These are phyloP conservation scores for Tylopilus felleus DNA, from an alignment of 768 basidiomycete genomes.

Conservation along the genomic window DNA sequence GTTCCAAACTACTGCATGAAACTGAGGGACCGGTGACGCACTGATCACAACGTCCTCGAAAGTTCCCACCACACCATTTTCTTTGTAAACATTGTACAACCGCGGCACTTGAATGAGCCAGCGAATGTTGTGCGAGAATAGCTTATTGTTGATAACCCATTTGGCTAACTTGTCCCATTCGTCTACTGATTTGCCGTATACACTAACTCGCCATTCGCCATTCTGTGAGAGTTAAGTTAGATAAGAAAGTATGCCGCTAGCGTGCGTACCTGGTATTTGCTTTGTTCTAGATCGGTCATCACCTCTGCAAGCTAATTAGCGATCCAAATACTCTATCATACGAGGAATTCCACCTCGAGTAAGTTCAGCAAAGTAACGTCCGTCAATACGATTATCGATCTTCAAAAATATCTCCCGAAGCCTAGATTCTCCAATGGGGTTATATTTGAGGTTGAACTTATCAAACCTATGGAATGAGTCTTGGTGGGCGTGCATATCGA, in stretches of 20 bases:
- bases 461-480: constrained; percentile 99
- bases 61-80: constrained; percentile 73
- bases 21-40: constrained; percentile 39
- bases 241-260: background rate
- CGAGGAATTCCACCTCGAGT: constrained; percentile 63
- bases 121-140: constrained; percentile 94
- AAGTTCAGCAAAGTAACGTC: constrained; percentile 90
- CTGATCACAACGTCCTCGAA: constrained; percentile 92
- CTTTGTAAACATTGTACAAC: constrained; percentile 93
- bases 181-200: constrained; percentile 76
- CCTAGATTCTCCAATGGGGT: constrained; percentile 93
- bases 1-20: background rate
- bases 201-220: constrained; percentile 95
- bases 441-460: constrained; percentile 97
- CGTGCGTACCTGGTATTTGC: constrained; percentile 85
- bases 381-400: constrained; percentile 92
- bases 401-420: constrained; percentile 97
- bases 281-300: constrained; percentile 96
- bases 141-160: constrained; percentile 93
- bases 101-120: constrained; percentile 97
- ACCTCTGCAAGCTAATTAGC: constrained; percentile 56
- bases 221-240: constrained; percentile 47
- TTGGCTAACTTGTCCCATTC: constrained; percentile 99
- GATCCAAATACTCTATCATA: background rate
- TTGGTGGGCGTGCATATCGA: constrained; percentile 99